Evolutionary conservation across 768 basidiomycete species (phyloP).

Genomic region (Leccinum aurantiacum): DNA sequence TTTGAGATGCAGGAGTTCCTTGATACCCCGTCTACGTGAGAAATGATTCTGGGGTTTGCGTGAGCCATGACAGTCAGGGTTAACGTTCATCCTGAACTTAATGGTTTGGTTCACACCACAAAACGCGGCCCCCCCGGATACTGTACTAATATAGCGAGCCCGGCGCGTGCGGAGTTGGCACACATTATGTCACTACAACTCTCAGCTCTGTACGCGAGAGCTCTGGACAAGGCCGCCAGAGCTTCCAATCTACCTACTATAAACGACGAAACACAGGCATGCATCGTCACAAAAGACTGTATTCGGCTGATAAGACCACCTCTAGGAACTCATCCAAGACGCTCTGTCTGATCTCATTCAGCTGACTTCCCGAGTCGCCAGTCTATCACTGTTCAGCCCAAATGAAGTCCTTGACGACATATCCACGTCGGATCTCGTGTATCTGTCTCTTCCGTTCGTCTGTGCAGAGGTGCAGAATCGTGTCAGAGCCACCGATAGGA

Average conservation of each 20-base stretch:
- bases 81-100: slow-evolving; percentile 10
- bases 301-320: slow-evolving; percentile 11
- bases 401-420: slow-evolving; percentile 86
- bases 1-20: slow-evolving; percentile 34
- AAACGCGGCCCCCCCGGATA: no score
- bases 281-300: neutral
- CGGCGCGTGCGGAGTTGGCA: neutral
- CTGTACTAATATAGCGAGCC: neutral
- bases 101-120: neutral
- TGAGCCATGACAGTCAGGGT: neutral
- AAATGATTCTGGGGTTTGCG: slow-evolving; percentile 18
- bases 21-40: slow-evolving; percentile 28
- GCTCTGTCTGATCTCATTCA: slow-evolving; percentile 56
- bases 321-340: slow-evolving; percentile 58
- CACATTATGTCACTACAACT: slow-evolving; percentile 32
- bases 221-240: slow-evolving; percentile 38
- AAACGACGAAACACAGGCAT: slow-evolving; percentile 47
- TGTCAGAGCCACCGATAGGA: slow-evolving; percentile 51
- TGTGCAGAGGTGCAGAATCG: slow-evolving; percentile 65
- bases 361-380: slow-evolving; percentile 52
- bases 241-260: slow-evolving; percentile 42
- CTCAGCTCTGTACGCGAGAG: slow-evolving; percentile 40
- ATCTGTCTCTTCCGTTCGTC: slow-evolving; percentile 71
- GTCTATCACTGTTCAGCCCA: slow-evolving; percentile 73
- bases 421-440: slow-evolving; percentile 70